Evolutionary conservation across 176 grass and related monocot species (phyloP), one percentile per base, ranked within the genome.

Genomic region (Phyllostachys edulis): DNA sequence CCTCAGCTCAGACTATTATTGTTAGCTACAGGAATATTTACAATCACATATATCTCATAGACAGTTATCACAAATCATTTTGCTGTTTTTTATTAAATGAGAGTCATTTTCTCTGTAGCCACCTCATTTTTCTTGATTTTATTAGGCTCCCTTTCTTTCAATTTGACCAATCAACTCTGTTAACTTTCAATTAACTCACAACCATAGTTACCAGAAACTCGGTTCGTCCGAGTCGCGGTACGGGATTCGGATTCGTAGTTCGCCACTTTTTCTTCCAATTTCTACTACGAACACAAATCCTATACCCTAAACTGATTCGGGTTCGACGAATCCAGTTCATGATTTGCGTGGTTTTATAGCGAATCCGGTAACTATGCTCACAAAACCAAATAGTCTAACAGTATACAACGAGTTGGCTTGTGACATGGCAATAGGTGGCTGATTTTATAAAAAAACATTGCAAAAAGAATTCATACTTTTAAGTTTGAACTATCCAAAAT

Each of bases 1-100:
- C 38, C 67, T 6, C 49, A 82, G 39, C 72, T 82, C 23, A 77
- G n/a, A 62, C 14, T 62, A 46, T 2, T 73, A 45, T 60, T 82
- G 44, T 73, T 37, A 18, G 39, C n/a, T 36, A 73, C 20, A 72
- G 0, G 18, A 73, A 15, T 39, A 82, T 60, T 21, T 71, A 29
- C 34, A 56, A 41, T 42, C 11, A 76, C 17, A 66, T 67, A 47
- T 49, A 66, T 26, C 32, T 24, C 51, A 78, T 9, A 11, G 65
- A 46, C 20, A 38, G 42, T 21, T 16, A 72, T 20, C 37, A 47
- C 55, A 3, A 46, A 70, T 73, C 63, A 13, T 39, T 60, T 60
- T 60, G 12, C 5, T 66, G 34, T 65, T 37, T 79, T 15, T 29
- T 1, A 27, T 63, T 15, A 29, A 63, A 14, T 27, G 11, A 61